These are phyloP conservation scores for grape (Vitis vinifera) DNA, from an alignment of 164 flowering plant genomes.

Conservation along the genomic window ASM3070453v1 NC_081812.1:8717001-8717500, in stretches of 20 bases:
- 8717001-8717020: conserved; percentile 77
- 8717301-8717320: too few relatives aligned
- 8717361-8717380: not conserved
- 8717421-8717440: not conserved
- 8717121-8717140: not conserved
- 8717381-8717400: not conserved
- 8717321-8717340: not conserved
- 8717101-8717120: not conserved
- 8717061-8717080: conserved; percentile 73
- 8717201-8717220: not conserved
- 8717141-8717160: not conserved
- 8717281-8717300: too few relatives aligned
- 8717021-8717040: conserved; percentile 88
- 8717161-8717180: not conserved
- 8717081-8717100: conserved; percentile 54
- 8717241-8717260: too few relatives aligned
- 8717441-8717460: not conserved
- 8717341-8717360: not conserved
- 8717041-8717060: conserved; percentile 95
- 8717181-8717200: too few relatives aligned
- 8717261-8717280: too few relatives aligned
- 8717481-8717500: not conserved
- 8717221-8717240: not conserved
- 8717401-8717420: not conserved
- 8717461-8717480: not conserved